Conservation (phyloP, 2,329 filamentous ascomycete species). For the Parastagonospora nodorum region DNA sequence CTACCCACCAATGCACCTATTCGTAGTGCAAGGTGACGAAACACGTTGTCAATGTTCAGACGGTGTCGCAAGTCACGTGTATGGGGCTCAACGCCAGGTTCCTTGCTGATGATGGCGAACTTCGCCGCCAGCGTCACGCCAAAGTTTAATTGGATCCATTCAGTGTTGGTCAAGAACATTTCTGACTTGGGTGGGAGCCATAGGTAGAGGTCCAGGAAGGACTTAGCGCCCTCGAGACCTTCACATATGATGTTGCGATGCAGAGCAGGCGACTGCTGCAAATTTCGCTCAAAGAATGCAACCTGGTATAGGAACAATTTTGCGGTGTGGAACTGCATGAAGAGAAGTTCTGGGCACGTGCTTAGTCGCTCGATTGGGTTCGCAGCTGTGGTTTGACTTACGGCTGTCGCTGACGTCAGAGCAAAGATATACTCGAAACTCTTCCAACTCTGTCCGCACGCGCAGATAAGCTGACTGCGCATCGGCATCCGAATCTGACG, state of each 20-base stretch:
- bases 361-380: constrained; percentile 4
- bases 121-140: constrained; percentile 37
- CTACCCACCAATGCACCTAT: constrained; percentile 33
- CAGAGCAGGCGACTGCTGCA: constrained; percentile 33
- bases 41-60: constrained; percentile 33
- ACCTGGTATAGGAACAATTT: constrained; percentile 50
- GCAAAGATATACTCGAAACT: constrained; percentile 35
- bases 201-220: constrained; percentile 40
- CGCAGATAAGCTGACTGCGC: constrained; percentile 38
- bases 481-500: constrained; percentile 22
- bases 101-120: constrained; percentile 34
- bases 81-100: constrained; percentile 26
- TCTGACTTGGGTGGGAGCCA: constrained; percentile 44
- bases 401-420: constrained; percentile 36
- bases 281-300: constrained; percentile 39
- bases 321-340: constrained; percentile 47
- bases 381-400: constrained; percentile 20
- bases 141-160: constrained; percentile 50
- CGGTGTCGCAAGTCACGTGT: constrained; percentile 33
- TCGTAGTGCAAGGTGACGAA: constrained; percentile 30
- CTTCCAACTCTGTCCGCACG: constrained; percentile 39
- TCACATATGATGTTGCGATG: constrained; percentile 28
- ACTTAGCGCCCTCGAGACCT: constrained; percentile 33
- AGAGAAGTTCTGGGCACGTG: constrained; percentile 38
- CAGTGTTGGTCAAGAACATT: constrained; percentile 44